These are phyloP conservation scores for Clonostachys chloroleuca DNA, from an alignment of 2,329 filamentous ascomycete genomes.

Conservation along the genomic window DNA sequence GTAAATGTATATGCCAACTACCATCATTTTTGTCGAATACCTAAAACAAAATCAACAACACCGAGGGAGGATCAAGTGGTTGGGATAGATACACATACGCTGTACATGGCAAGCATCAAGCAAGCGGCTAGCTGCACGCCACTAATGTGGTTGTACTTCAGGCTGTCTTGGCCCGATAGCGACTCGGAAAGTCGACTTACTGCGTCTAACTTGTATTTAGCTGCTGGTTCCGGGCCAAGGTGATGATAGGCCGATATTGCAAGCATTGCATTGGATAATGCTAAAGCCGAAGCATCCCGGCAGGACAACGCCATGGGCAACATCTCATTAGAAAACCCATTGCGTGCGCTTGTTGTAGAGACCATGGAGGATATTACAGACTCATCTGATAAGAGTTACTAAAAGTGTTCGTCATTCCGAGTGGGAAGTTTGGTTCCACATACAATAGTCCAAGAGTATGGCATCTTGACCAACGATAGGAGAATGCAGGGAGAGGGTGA, in stretches of 20 bases:
- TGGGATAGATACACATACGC: constrained; percentile 20
- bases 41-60: constrained; percentile 13
- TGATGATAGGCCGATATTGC: constrained; percentile 37
- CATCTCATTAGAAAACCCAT: constrained; percentile 39
- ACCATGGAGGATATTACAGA: constrained; percentile 35
- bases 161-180: too few species aligned
- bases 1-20: constrained; percentile 37
- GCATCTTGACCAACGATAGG: constrained; percentile 6
- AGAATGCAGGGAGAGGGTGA: constrained; percentile 1
- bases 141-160: constrained; percentile 4
- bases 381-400: constrained; percentile 20
- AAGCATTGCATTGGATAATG: constrained; percentile 36
- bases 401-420: too few species aligned
- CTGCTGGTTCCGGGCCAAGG: constrained; percentile 27
- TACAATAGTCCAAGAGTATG: constrained; percentile 12
- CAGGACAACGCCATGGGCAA: constrained; percentile 37
- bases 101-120: constrained; percentile 47
- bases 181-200: constrained; percentile 29
- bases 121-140: constrained; percentile 37
- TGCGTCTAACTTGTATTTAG: constrained; percentile 34
- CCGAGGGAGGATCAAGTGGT: too few species aligned
- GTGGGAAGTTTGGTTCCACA: neutral
- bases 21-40: constrained; percentile 43
- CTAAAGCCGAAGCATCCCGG: constrained; percentile 23
- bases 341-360: constrained; percentile 37